A percentile compares a stretch with the other conserved stretches of the same genome.
Evolutionary conservation across 805 yeast genomes (phyloP).

Genomic region (Candida yuanshanica): DNA sequence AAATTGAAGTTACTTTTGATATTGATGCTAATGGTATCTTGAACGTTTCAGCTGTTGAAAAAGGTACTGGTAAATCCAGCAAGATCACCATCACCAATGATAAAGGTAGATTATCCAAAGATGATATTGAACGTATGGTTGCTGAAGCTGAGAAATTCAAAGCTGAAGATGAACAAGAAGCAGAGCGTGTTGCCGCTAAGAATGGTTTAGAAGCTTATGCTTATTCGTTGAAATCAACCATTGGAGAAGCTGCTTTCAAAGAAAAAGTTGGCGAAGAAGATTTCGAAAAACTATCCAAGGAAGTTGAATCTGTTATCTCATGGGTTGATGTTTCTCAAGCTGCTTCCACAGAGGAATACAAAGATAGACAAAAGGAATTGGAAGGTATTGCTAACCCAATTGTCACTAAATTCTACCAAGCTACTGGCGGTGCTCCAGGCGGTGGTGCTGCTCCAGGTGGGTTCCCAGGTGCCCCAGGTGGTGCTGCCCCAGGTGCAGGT

Average conservation of each 20-base stretch:
- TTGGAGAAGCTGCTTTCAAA: slow-evolving; percentile 65
- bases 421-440: slow-evolving; percentile 75
- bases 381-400: slow-evolving; percentile 96
- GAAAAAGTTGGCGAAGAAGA: slow-evolving; percentile 75
- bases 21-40: slow-evolving; percentile 96
- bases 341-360: slow-evolving; percentile 88
- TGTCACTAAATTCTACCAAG: slow-evolving; percentile 94
- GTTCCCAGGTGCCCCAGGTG: slow-evolving; percentile 47
- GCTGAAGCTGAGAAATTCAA: slow-evolving; percentile 96
- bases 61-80: slow-evolving; percentile 97
- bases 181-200: slow-evolving; percentile 89
- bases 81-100: slow-evolving; percentile 98
- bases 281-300: slow-evolving; percentile 69
- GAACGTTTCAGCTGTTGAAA: slow-evolving; percentile 95
- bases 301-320: slow-evolving; percentile 75
- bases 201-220: slow-evolving; percentile 95
- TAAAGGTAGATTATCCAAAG: slow-evolving; percentile 97
- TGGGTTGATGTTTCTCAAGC: slow-evolving; percentile 94
- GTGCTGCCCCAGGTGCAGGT: slow-evolving; percentile 53
- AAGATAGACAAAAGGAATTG: slow-evolving; percentile 93
- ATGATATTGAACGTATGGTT: slow-evolving; percentile 97
- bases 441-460: slow-evolving; percentile 64
- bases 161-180: slow-evolving; percentile 94
- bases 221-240: slow-evolving; percentile 84
- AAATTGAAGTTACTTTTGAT: slow-evolving; percentile 95